A percentile compares a stretch with the other conserved stretches of the same genome.
phyloP scores from a whole-genome alignment of 2,329 filamentous ascomycete genomes.

The Diplodia sapinea region DNA sequence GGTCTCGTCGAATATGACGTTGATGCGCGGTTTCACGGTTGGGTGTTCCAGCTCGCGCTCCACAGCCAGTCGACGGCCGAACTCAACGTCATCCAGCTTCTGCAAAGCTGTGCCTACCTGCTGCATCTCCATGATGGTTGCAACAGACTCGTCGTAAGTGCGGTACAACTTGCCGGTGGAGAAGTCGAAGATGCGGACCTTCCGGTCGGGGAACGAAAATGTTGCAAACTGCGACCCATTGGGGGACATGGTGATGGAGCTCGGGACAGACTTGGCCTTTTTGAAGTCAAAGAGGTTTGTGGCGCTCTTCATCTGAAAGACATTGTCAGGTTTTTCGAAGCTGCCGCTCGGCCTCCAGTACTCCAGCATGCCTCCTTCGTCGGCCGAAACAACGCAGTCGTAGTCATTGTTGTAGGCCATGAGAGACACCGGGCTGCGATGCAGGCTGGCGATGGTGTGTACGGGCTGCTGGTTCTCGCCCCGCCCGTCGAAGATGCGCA shows the following conservation, averaged over 20 bases:
- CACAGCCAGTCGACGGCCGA: constrained; percentile 82
- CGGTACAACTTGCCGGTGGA: constrained; percentile 83
- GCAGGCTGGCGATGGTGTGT: constrained; percentile 78
- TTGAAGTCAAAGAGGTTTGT: constrained; percentile 98
- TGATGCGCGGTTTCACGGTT: constrained; percentile 71
- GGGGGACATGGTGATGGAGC: constrained; percentile 83
- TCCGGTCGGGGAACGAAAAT: constrained; percentile 90
- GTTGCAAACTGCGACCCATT: constrained; percentile 85
- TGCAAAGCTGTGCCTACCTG: constrained; percentile 84
- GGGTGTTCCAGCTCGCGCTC: constrained; percentile 84
- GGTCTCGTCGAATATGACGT: constrained; percentile 94
- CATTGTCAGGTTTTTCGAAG: constrained; percentile 89
- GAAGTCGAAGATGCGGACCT: constrained; percentile 93
- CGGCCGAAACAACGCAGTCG: constrained; percentile 89
- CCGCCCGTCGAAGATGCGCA: constrained; percentile 86
- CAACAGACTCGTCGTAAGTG: constrained; percentile 92
- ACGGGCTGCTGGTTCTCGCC: constrained; percentile 79
- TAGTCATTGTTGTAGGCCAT: constrained; percentile 89
- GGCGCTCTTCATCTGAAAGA: constrained; percentile 91
- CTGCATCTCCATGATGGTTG: constrained; percentile 91
- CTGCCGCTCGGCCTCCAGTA: constrained; percentile 85
- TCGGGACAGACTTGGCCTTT: constrained; percentile 84
- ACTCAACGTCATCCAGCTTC: constrained; percentile 87
- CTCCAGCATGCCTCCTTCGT: constrained; percentile 91
- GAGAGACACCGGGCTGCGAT: constrained; percentile 78